These are phyloP conservation scores for Cenchrus purpureus DNA, from an alignment of 176 grass and related monocot genomes.

Conservation along the genomic window DNA sequence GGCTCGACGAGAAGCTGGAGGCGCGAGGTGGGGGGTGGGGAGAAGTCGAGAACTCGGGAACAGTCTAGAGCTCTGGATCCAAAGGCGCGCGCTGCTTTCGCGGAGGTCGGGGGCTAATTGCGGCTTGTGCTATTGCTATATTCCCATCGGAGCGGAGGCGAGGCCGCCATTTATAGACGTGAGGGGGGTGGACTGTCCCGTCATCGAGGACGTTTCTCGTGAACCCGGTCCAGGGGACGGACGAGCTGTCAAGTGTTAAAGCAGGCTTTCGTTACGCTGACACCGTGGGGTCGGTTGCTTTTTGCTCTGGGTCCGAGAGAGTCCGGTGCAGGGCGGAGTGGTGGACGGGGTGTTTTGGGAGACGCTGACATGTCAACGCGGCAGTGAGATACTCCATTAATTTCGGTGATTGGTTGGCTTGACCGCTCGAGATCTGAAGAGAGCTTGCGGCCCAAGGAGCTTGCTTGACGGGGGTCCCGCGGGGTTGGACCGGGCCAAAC, in stretches of 20 bases:
- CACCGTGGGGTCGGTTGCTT: neutral
- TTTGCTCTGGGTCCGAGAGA: neutral
- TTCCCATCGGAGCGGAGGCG: neutral
- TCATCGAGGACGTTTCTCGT: neutral
- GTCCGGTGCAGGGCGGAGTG: constrained; percentile 10
- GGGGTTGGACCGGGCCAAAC: constrained; percentile 42
- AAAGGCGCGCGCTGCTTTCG: neutral
- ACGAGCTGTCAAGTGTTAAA: too few relatives aligned
- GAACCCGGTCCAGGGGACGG: constrained; percentile 1
- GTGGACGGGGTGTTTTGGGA: constrained; percentile 8
- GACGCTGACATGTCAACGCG: neutral
- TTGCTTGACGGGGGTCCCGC: neutral
- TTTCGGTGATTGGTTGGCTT: neutral
- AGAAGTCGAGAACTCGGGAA: constrained; percentile 1
- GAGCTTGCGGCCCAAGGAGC: constrained; percentile 52
- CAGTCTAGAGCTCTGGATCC: neutral
- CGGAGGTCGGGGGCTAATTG: constrained; percentile 20
- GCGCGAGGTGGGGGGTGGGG: neutral
- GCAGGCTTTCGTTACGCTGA: neutral
- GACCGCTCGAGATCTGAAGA: neutral
- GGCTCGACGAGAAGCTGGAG: neutral
- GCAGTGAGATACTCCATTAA: neutral
- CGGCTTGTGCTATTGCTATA: constrained; percentile 11
- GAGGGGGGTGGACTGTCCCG: neutral
- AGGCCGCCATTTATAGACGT: constrained; percentile 55